Percentiles rank a stretch among this genome's conserved stretches.
These are phyloP conservation scores for Fusarium verrucosum DNA, from an alignment of 2,329 filamentous ascomycete genomes.

Conservation along the genomic window DNA sequence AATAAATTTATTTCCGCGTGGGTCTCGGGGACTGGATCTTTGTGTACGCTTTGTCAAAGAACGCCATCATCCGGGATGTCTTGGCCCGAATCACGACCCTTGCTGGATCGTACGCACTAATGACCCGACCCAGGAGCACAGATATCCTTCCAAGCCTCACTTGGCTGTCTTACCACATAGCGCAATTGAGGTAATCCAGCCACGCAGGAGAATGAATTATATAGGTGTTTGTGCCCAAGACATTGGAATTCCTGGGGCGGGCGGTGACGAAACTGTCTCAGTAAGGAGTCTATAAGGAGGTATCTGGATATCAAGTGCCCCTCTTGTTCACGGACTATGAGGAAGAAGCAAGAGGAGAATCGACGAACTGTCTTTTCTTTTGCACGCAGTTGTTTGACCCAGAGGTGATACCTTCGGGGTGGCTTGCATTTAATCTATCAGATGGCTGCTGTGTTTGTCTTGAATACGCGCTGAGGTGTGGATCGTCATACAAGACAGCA, in stretches of 20 bases:
- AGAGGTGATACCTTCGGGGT: constrained; percentile 27
- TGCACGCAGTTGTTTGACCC: constrained; percentile 5
- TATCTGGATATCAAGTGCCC: neutral
- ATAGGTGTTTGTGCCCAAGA: neutral
- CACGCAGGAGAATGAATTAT: constrained; percentile 4
- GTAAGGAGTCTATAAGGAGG: constrained; percentile 18
- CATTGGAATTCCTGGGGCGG: constrained; percentile 6
- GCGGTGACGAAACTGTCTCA: constrained; percentile 11
- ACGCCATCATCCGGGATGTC: constrained; percentile 15
- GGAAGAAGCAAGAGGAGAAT: neutral
- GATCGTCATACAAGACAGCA: neutral
- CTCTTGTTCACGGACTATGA: neutral
- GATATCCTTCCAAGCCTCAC: constrained; percentile 17
- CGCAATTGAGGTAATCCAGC: constrained; percentile 7
- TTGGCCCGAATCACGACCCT: neutral
- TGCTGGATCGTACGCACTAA: constrained; percentile 20
- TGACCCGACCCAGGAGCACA: neutral
- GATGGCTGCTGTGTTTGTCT: constrained; percentile 25
- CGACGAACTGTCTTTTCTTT: constrained; percentile 5
- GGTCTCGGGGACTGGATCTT: neutral
- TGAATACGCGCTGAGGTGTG: constrained; percentile 18
- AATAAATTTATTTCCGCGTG: constrained; percentile 2
- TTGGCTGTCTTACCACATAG: constrained; percentile 6
- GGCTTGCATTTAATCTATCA: constrained; percentile 38
- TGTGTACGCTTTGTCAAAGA: constrained; percentile 1